Conservation (phyloP, 805 yeast species). For the Starmera quercuum region DNA sequence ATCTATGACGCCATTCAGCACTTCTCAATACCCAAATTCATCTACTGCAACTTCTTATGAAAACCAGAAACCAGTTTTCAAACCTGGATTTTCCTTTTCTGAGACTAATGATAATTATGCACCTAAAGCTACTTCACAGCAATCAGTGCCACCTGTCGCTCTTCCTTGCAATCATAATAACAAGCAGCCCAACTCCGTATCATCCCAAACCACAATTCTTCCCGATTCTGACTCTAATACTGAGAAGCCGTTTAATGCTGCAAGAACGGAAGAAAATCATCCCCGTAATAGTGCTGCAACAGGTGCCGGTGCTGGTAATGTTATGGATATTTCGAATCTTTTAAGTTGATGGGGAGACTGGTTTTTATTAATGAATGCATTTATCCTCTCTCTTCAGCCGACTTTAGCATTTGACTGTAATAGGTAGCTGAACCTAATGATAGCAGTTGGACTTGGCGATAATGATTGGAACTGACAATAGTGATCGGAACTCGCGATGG, state of each 20-base stretch:
- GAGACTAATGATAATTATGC: background rate
- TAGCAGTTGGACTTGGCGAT: too few relatives aligned
- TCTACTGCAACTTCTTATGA: background rate
- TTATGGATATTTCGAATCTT: slow-evolving; percentile 16
- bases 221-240: background rate
- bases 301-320: slow-evolving; percentile 6
- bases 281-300: too few relatives aligned
- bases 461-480: too few relatives aligned
- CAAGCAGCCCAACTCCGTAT: background rate
- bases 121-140: background rate
- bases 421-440: too few relatives aligned
- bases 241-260: too few relatives aligned
- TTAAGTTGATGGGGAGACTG: too few relatives aligned
- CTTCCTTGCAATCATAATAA: background rate
- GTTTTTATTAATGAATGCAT: too few relatives aligned
- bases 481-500: too few relatives aligned
- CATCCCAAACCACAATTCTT: background rate
- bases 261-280: too few relatives aligned
- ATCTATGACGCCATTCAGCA: background rate
- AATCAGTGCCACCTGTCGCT: slow-evolving; percentile 1
- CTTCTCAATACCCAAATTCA: too few relatives aligned
- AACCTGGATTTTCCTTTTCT: slow-evolving; percentile 1
- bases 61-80: background rate
- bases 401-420: too few relatives aligned
- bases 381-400: too few relatives aligned